Evolutionary conservation across 208 protist species (phyloP).

Genomic region (Leishmania aethiopica): DNA sequence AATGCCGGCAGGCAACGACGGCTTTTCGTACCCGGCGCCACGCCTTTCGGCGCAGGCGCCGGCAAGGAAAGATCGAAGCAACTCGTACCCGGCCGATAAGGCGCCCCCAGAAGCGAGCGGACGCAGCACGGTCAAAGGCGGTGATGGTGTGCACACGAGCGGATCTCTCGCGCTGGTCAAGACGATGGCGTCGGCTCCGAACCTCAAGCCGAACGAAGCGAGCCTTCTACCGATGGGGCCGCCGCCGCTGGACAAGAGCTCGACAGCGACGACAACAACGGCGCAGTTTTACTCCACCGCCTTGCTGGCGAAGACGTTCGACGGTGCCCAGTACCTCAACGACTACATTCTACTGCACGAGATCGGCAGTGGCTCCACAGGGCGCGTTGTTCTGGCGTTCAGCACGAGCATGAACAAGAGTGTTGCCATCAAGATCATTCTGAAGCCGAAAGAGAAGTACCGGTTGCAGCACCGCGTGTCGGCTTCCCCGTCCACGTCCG

Average conservation of each 20-base stretch:
- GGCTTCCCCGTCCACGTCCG: neutral
- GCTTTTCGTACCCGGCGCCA: neutral
- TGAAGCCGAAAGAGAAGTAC: conserved; percentile 50
- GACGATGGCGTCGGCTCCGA: neutral
- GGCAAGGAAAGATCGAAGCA: neutral
- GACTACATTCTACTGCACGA: conserved; percentile 75
- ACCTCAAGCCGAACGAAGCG: neutral
- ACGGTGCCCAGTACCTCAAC: conserved; percentile 59
- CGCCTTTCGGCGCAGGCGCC: neutral
- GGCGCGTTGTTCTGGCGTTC: conserved; percentile 69
- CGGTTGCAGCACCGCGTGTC: conserved; percentile 10
- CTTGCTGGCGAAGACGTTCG: conserved; percentile 30
- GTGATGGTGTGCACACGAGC: neutral
- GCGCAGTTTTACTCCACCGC: conserved; percentile 31
- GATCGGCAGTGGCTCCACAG: conserved; percentile 70
- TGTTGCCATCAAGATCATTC: conserved; percentile 81
- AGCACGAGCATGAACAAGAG: conserved; percentile 43
- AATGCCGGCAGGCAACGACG: neutral
- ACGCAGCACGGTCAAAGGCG: too few relatives aligned
- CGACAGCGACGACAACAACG: neutral
- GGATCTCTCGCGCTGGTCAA: neutral
- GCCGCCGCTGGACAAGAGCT: neutral
- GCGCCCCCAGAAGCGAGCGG: neutral
- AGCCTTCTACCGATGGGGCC: neutral
- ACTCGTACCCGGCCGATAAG: neutral